These are phyloP conservation scores for Eucalyptus lansdowneana DNA, from an alignment of 345 rosid species.

Conservation along the genomic window DNA sequence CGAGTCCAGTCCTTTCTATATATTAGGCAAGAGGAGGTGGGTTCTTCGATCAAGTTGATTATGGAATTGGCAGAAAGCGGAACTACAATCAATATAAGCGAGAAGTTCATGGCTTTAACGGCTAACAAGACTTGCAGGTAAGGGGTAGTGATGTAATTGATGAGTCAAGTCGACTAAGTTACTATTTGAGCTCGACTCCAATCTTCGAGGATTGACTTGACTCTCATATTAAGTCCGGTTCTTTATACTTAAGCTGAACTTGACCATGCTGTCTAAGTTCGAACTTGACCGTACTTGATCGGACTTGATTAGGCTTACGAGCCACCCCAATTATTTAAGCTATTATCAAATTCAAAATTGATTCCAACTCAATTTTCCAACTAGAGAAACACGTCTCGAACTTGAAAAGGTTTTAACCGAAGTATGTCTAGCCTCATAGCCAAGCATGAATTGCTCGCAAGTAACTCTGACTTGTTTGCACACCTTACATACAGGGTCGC, in stretches of 20 bases:
- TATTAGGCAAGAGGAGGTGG: slow-evolving; percentile 14
- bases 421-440: neutral
- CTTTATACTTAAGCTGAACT: neutral
- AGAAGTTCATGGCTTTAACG: slow-evolving; percentile 4
- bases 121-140: neutral
- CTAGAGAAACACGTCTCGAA: neutral
- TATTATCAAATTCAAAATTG: neutral
- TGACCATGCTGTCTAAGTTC: neutral
- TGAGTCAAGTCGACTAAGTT: neutral
- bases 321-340: neutral
- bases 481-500: neutral
- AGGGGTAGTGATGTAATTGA: neutral
- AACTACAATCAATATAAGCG: slow-evolving; percentile 8
- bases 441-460: neutral
- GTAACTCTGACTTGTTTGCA: neutral
- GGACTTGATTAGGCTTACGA: neutral
- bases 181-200: neutral
- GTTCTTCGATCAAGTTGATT: slow-evolving; percentile 2
- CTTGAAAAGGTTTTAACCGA: neutral
- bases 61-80: neutral
- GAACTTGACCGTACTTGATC: neutral
- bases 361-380: neutral
- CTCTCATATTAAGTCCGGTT: neutral
- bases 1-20: neutral
- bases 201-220: neutral